A percentile compares a stretch with the other conserved stretches of the same genome.
Conservation (phyloP, 805 yeast species). For the Ogataea pini region DNA sequence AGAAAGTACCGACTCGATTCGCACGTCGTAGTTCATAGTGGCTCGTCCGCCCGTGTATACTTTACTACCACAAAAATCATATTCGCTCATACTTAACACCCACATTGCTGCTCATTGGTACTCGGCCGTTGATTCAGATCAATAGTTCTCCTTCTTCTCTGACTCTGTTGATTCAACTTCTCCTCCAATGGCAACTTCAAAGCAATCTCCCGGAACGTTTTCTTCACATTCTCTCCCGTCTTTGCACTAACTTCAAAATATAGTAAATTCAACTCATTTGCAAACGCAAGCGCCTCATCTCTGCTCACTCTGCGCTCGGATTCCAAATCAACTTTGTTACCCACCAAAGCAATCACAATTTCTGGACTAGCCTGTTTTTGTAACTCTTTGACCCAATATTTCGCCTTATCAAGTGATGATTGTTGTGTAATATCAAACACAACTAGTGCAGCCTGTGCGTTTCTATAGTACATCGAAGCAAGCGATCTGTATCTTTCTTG, state of each 20-base stretch:
- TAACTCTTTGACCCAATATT: constrained; percentile 75
- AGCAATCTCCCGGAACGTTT: constrained; percentile 52
- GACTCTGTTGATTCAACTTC: constrained; percentile 23
- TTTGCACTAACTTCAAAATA: constrained; percentile 62
- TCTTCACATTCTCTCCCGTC: constrained; percentile 51
- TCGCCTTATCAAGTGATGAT: constrained; percentile 68
- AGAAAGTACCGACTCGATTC: too few relatives aligned
- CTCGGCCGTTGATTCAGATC: constrained; percentile 35
- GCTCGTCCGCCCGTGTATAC: too few relatives aligned
- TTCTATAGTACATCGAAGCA: constrained; percentile 83
- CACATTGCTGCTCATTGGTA: constrained; percentile 36
- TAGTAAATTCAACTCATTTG: constrained; percentile 50
- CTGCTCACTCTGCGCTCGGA: constrained; percentile 46
- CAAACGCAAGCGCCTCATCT: constrained; percentile 54
- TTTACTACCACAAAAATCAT: neutral
- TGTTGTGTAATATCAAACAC: constrained; percentile 74
- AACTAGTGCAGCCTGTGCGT: constrained; percentile 77
- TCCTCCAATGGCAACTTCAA: constrained; percentile 41
- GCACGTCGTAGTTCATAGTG: neutral
- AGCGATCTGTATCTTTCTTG: constrained; percentile 77
- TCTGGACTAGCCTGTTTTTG: constrained; percentile 77
- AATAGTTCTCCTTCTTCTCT: constrained; percentile 28
- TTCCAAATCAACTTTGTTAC: constrained; percentile 69
- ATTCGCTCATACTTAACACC: constrained; percentile 19
- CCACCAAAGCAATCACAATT: constrained; percentile 80